phyloP scores from a whole-genome alignment of 352 stramenopile species.

The Phytophthora pistaciae region DNA sequence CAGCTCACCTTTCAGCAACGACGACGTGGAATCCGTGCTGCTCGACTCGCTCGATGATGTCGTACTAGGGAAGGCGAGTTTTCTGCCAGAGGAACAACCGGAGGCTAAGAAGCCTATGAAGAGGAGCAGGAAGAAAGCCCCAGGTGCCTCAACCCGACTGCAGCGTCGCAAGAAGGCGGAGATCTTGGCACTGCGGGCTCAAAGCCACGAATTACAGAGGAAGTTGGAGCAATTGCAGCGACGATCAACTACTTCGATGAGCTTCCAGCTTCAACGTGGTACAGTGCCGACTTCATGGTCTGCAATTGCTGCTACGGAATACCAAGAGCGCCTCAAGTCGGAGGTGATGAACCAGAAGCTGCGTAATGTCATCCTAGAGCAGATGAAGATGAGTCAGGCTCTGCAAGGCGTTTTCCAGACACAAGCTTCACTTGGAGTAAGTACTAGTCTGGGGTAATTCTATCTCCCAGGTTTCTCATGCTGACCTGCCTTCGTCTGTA shows the following conservation, averaged over 20 bases:
- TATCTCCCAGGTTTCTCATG: background rate
- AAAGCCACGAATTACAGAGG: conserved; percentile 24
- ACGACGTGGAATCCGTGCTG: conserved; percentile 20
- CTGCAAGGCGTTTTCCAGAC: conserved; percentile 24
- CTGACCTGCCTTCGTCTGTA: background rate
- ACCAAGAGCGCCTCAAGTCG: conserved; percentile 25
- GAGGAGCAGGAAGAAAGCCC: conserved; percentile 30
- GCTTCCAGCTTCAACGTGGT: background rate
- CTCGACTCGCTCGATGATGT: conserved; percentile 19
- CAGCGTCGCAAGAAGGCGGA: conserved; percentile 35
- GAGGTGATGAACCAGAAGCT: conserved; percentile 34
- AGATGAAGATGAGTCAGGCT: conserved; percentile 18
- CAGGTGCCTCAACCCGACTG: conserved; percentile 26
- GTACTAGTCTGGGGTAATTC: background rate
- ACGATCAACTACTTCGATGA: background rate
- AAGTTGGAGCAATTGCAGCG: conserved; percentile 20
- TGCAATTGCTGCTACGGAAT: conserved; percentile 24
- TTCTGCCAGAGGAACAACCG: conserved; percentile 10
- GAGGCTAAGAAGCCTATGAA: background rate
- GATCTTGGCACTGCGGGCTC: conserved; percentile 27
- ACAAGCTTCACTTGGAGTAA: conserved; percentile 21
- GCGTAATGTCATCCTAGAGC: conserved; percentile 14
- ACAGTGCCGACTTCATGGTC: conserved; percentile 19
- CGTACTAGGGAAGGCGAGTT: conserved; percentile 12
- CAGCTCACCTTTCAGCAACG: conserved; percentile 18